phyloP scores from a whole-genome alignment of 2,329 filamentous ascomycete species.

The Mariannaea sp. region DNA sequence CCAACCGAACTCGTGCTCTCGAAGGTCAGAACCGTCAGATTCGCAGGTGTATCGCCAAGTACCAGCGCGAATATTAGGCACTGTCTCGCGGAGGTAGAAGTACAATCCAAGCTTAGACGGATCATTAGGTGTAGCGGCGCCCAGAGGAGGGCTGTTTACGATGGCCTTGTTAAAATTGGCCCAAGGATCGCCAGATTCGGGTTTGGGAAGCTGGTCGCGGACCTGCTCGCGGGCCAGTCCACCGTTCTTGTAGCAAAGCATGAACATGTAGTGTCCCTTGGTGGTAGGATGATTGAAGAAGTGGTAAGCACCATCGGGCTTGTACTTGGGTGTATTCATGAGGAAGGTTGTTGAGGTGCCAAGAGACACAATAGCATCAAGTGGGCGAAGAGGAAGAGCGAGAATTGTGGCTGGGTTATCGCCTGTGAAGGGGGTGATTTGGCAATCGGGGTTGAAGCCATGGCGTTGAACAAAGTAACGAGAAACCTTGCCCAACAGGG shows the following conservation, averaged over 20 bases:
- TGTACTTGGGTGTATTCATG: constrained; percentile 93
- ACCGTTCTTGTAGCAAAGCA: constrained; percentile 99
- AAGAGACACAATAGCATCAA: constrained; percentile 92
- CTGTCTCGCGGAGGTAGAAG: constrained; percentile 93
- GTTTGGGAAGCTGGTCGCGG: constrained; percentile 74
- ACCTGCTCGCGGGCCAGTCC: constrained; percentile 89
- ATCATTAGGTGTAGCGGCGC: constrained; percentile 55
- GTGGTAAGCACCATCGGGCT: constrained; percentile 88
- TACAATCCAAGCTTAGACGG: constrained; percentile 88
- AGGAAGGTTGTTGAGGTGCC: constrained; percentile 97
- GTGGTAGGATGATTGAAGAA: constrained; percentile 98
- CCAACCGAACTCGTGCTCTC: constrained; percentile 45
- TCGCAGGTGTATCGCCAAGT: constrained; percentile 80
- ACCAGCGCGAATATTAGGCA: constrained; percentile 84
- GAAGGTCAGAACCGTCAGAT: constrained; percentile 58
- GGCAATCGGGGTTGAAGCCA: constrained; percentile 75
- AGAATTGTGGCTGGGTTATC: constrained; percentile 97
- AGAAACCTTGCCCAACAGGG: constrained; percentile 75
- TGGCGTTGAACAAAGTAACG: constrained; percentile 80
- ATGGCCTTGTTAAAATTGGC: constrained; percentile 77
- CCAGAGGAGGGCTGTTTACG: constrained; percentile 70
- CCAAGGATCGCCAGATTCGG: constrained; percentile 64
- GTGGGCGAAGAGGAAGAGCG: constrained; percentile 80
- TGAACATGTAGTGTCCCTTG: constrained; percentile 95
- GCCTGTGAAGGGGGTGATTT: constrained; percentile 85